Base-by-base conservation (phyloP, 2,329 filamentous ascomycete genomes). In the Orbilia quercus region DNA sequence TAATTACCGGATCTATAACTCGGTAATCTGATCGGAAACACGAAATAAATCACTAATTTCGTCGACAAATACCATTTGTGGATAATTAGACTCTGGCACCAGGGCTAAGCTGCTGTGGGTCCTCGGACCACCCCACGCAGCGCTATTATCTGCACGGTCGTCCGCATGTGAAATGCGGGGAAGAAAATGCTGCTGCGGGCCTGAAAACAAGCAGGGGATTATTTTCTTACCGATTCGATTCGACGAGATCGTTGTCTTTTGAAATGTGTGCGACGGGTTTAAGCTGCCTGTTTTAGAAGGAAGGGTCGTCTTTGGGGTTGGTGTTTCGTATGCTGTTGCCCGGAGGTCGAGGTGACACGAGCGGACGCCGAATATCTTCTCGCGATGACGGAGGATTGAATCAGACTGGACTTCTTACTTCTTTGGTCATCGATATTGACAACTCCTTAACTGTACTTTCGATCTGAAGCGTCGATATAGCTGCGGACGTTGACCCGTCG, bases 121-220 rank as follows among this genome's bases (percentile, higher is more conserved):
- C 63, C 63, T 67, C 63, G 63, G 63, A 45, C 16, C 34, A 59
- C 54, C 63, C 63, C 54, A 59, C 53, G 44, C 36, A 4, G 28
- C 40, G 16, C 16, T 53, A 20, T 25, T 50, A 34, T 28, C 44
- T 16, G 9, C 28, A 31, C 28, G 9, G 9, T 31, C 9, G 28
- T 31, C 53, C 58, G 63, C 63, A 67, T 67, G 63, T 67, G 63
- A 67, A 67, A 67, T 58, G 63, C 63, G 63, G 63, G 63, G 63
- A 53, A 67, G 12, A 14, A 34, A 4, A 4, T 40, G 36, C 36
- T 12, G 9, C 5, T 40, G 36, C 36, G 14, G 36, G 36, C 36
- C 14, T 7, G n/a, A n/a, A 51, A 2, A 48, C 23, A 4, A 9
- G 22, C 12, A 28, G 20, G 28, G 9, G 16, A 16, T 20, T 18